These are phyloP conservation scores for Torrubiella hemipterigena DNA, from an alignment of 2,329 filamentous ascomycete species.

Conservation along the genomic window DNA sequence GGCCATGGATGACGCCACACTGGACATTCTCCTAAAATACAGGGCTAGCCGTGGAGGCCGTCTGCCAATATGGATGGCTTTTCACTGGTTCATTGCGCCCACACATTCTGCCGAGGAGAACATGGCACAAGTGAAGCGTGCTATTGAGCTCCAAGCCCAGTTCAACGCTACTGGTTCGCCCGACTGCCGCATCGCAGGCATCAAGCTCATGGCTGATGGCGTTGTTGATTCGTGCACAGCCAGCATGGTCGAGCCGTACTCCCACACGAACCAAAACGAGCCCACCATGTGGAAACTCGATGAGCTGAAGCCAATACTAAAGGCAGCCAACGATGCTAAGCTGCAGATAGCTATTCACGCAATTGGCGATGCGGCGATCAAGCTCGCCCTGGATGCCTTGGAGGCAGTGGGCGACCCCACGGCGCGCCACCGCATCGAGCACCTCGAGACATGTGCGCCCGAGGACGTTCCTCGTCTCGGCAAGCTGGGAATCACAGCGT, in stretches of 20 bases:
- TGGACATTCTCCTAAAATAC: slow-evolving; percentile 23
- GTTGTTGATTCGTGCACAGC: slow-evolving; percentile 53
- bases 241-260: slow-evolving; percentile 43
- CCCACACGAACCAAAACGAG: slow-evolving; percentile 25
- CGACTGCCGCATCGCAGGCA: slow-evolving; percentile 39
- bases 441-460: slow-evolving; percentile 44
- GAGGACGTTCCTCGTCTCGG: slow-evolving; percentile 44
- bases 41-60: slow-evolving; percentile 14
- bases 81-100: slow-evolving; percentile 30
- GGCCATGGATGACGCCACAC: slow-evolving; percentile 33
- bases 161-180: slow-evolving; percentile 23
- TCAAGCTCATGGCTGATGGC: slow-evolving; percentile 53
- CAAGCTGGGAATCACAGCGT: slow-evolving; percentile 43
- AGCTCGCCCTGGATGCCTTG: slow-evolving; percentile 42
- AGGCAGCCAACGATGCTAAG: slow-evolving; percentile 35
- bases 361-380: slow-evolving; percentile 49
- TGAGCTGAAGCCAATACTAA: slow-evolving; percentile 41
- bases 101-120: slow-evolving; percentile 17
- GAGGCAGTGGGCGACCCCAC: slow-evolving; percentile 25
- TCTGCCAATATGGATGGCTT: slow-evolving; percentile 25
- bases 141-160: slow-evolving; percentile 20
- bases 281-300: slow-evolving; percentile 41
- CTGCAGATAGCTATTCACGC: slow-evolving; percentile 51
- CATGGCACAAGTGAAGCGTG: slow-evolving; percentile 23
- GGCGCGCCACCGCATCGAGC: slow-evolving; percentile 48